Evolutionary conservation across 352 stramenopile genomes (phyloP), one percentile per base, ranked within the genome.

Genomic region (Pythium rhizo-oryzae): DNA sequence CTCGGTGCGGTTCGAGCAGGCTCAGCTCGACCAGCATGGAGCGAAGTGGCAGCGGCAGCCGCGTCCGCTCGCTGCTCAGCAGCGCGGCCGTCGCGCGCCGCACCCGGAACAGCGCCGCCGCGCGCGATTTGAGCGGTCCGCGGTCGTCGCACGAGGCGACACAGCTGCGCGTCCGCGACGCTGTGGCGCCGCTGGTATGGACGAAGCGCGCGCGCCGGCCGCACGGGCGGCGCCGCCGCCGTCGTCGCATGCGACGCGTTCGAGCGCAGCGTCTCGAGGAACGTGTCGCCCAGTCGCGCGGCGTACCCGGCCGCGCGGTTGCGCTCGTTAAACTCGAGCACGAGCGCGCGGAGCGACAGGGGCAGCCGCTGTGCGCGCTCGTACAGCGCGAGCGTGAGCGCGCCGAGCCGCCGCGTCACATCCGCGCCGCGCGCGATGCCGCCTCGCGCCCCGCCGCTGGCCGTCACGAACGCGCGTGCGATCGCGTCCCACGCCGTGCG

Each of bases 241-340:
- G 3, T n/a, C n/a, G n/a, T n/a, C n/a, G n/a, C 18, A 3, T n/a
- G 2, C 18, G 2, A 11, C 3, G 41, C 35, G 16, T 47, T 18
- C 6, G 19, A 4, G 7, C 30, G 53, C 15, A 47, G 30, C 18
- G n/a, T 25, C 4, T 16, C 30, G 21, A 59, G 18, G 19, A 59
- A 33, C 53, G 12, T 8, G 13, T 4, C 9, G 15, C 50, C 21
- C 1, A 47, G 21, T 1, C 13, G 53, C 33, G 16, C 24, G 1
- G 18, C 53, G 24, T 46, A 59, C 5, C 53, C 53, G 15, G 30
- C 53, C 18, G 30, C 25, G 30, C 5, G 47, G 33, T 59, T 59
- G 30, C 15, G 30, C 25, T 59, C 53, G 15, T 59, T 46, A 8
- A 59, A 47, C 8, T 28, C 33, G n/a, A 59, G 53, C 13, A 59